Evolutionary conservation across 768 basidiomycete genomes (phyloP).

Genomic region (Xerocomellus intermedius): DNA sequence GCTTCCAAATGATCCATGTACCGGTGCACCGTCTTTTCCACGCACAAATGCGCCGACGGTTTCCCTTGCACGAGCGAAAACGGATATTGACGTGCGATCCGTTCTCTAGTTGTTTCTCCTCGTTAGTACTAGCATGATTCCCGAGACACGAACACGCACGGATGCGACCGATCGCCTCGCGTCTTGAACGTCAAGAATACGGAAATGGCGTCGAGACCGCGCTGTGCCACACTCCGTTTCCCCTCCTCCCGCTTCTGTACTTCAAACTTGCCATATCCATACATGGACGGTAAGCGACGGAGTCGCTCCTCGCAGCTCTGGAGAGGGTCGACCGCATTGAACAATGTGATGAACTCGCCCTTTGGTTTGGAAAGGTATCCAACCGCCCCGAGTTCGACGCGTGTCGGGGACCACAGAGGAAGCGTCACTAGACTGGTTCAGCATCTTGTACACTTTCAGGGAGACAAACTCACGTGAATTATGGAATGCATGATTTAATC

Average conservation of each 20-base stretch:
- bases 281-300: slow-evolving; percentile 53
- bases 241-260: slow-evolving; percentile 45
- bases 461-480: slow-evolving; percentile 50
- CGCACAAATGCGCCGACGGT: slow-evolving; percentile 62
- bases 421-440: slow-evolving; percentile 46
- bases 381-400: slow-evolving; percentile 64
- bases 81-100: slow-evolving; percentile 50
- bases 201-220: slow-evolving; percentile 53
- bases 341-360: slow-evolving; percentile 70
- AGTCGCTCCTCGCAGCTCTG: slow-evolving; percentile 44
- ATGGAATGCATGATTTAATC: slow-evolving; percentile 65
- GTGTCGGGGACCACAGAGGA: slow-evolving; percentile 70
- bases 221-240: slow-evolving; percentile 56
- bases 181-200: slow-evolving; percentile 47
- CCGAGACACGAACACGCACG: slow-evolving; percentile 34
- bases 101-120: slow-evolving; percentile 34
- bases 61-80: slow-evolving; percentile 64
- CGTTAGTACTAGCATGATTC: background rate
- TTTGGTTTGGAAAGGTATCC: slow-evolving; percentile 68
- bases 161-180: slow-evolving; percentile 32
- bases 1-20: slow-evolving; percentile 63
- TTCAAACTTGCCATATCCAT: slow-evolving; percentile 60
- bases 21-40: slow-evolving; percentile 67
- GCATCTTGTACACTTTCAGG: background rate
- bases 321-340: slow-evolving; percentile 62